Base-by-base conservation (phyloP, 1,284 basidiomycete genomes). In the Trichosporon inkin region DNA sequence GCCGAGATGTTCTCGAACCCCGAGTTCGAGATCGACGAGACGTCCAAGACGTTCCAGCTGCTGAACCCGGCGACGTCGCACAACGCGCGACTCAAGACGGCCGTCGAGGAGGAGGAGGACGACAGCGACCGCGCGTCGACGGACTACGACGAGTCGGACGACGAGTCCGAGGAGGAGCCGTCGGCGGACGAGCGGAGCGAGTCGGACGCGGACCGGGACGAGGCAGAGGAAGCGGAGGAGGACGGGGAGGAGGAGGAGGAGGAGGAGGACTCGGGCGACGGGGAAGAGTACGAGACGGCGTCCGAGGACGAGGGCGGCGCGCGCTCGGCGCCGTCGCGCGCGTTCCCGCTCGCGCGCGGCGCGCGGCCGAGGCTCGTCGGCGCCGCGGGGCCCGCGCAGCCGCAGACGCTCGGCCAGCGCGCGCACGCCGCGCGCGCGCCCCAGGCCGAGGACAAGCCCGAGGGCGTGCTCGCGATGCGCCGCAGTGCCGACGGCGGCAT, bases 1-100 rank as follows among this genome's bases (percentile, higher is more conserved):
- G 82, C 87, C 59, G 88, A 88, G 57, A 82, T 99, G 52, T 99
- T 96, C 79, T 87, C 90, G 76, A 88, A 98, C 72, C 88, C 92
- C n/a, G 90, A 90, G 62, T 99, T 91, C 77, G 84, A 90, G 72
- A 90, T 99, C 67, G 94, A 99, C 77, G 88, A 93, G 79, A 83
- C 79, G 41, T 90, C 82, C 65, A 83, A 89, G 72, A 96, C 98
- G 79, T 99, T 84, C 73, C 88, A 88, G 20, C 79, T 98, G 67
- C 84, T 97, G 75, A 95, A 99, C 75, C 95, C 96, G 4, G 93
- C 90, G 8, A 80, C 83, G 35, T 85, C 85, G 47, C 75, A 75
- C 66, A 72, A 68, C 56, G 76, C 65, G 62, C 62, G 71, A 69
- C 17, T 53, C 34, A 89, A 83, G 79, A 92, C 92, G 0, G 90